phyloP scores from a whole-genome alignment of 306 rosid genomes.

The Senna tora region DNA sequence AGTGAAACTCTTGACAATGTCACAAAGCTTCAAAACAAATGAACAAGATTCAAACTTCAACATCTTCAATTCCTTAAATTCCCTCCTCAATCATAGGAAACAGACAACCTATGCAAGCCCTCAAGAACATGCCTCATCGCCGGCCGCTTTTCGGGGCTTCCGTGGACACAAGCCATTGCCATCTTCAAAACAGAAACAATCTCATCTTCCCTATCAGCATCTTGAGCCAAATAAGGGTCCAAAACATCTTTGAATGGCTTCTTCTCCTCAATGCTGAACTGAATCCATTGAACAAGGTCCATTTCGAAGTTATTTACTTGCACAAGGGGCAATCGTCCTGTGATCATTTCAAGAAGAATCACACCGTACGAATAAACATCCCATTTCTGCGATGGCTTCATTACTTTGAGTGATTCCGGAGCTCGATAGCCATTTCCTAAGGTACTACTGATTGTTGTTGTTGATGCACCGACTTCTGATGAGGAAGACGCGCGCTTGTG shows the following conservation, averaged over 20 bases:
- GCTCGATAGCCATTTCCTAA: constrained; percentile 69
- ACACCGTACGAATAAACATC: constrained; percentile 79
- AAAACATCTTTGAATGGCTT: constrained; percentile 68
- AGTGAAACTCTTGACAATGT: constrained; percentile 30
- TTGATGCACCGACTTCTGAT: constrained; percentile 48
- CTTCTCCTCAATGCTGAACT: constrained; percentile 74
- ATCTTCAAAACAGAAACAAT: constrained; percentile 68
- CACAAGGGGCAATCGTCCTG: constrained; percentile 67
- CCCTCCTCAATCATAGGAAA: constrained; percentile 46
- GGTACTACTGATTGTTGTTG: background rate
- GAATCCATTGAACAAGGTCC: constrained; percentile 85
- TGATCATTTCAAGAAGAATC: constrained; percentile 66
- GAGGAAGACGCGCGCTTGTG: constrained; percentile 49
- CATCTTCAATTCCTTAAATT: constrained; percentile 19
- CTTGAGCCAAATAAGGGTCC: constrained; percentile 60
- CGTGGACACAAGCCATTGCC: constrained; percentile 72
- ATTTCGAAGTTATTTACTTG: constrained; percentile 64
- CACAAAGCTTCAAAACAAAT: constrained; percentile 37
- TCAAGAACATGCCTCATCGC: constrained; percentile 64
- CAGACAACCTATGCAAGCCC: constrained; percentile 56
- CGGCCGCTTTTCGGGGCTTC: constrained; percentile 72
- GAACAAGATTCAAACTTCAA: constrained; percentile 26
- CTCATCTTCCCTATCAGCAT: constrained; percentile 64
- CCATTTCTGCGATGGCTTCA: constrained; percentile 87
- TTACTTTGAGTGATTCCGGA: constrained; percentile 66